Evolutionary conservation across 2,329 filamentous ascomycete genomes (phyloP).

Genomic region (Ophiobolus disseminans): DNA sequence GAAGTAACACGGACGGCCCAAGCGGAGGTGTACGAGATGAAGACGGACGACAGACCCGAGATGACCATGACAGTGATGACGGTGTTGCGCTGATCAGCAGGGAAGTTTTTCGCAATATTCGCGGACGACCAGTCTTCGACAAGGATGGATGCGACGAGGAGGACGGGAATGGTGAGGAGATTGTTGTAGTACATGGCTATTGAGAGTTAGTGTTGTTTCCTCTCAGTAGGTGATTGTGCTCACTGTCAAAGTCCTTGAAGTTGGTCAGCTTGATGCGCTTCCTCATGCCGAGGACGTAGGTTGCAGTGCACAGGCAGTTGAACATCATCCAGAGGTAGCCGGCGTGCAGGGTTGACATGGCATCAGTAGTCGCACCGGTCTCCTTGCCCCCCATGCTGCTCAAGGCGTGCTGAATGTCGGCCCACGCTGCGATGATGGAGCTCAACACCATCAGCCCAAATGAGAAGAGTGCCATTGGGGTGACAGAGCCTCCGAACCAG

Average conservation of each 20-base stretch:
- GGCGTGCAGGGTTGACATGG: slow-evolving; percentile 88
- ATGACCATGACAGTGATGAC: slow-evolving; percentile 90
- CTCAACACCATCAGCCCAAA: slow-evolving; percentile 97
- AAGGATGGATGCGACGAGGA: slow-evolving; percentile 80
- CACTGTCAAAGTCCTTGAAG: slow-evolving; percentile 99
- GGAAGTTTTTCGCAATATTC: slow-evolving; percentile 90
- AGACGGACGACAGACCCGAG: slow-evolving; percentile 90
- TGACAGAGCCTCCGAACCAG: slow-evolving; percentile 95
- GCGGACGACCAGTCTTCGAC: slow-evolving; percentile 89
- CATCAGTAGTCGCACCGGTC: slow-evolving; percentile 68
- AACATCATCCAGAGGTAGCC: slow-evolving; percentile 98
- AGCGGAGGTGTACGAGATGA: slow-evolving; percentile 99
- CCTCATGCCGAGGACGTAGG: slow-evolving; percentile 90
- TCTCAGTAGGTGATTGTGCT: slow-evolving; percentile 48
- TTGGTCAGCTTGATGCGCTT: slow-evolving; percentile 99
- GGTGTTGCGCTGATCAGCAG: slow-evolving; percentile 75
- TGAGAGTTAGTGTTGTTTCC: slow-evolving; percentile 15
- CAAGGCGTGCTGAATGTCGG: slow-evolving; percentile 88
- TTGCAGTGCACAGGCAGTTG: slow-evolving; percentile 93
- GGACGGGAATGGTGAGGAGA: slow-evolving; percentile 90
- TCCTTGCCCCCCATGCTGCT: slow-evolving; percentile 64
- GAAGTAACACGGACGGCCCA: slow-evolving; percentile 99
- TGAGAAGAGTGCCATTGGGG: slow-evolving; percentile 83
- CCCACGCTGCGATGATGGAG: slow-evolving; percentile 94
- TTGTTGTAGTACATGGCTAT: slow-evolving; percentile 99